These are phyloP conservation scores for Bodo saltans DNA, from an alignment of 78 protist genomes.

Conservation along the genomic window DNA sequence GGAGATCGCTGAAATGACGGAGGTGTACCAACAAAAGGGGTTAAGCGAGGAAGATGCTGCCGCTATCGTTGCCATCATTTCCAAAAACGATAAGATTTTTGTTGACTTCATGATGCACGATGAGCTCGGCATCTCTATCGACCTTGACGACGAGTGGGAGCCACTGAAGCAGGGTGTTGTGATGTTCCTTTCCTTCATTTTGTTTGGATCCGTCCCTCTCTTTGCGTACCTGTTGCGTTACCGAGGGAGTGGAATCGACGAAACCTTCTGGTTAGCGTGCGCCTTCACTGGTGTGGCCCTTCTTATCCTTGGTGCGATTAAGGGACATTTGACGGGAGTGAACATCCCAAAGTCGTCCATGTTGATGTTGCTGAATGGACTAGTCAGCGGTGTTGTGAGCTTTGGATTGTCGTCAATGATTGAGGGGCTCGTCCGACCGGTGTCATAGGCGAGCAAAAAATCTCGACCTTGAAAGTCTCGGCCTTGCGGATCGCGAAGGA, in stretches of 20 bases:
- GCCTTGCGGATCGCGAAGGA: too few relatives aligned
- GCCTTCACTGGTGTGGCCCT: slow-evolving; percentile 2
- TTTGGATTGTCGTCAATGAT: too few relatives aligned
- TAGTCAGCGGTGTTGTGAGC: background rate
- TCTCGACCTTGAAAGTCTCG: too few relatives aligned
- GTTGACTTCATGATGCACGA: slow-evolving; percentile 35
- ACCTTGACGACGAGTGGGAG: slow-evolving; percentile 8
- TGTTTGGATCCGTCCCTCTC: slow-evolving; percentile 6
- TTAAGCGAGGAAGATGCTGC: background rate
- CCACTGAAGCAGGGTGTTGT: background rate
- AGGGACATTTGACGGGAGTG: background rate
- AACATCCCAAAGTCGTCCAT: background rate
- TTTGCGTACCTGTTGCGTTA: slow-evolving; percentile 1
- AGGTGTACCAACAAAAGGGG: slow-evolving; percentile 1
- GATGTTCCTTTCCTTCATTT: slow-evolving; percentile 12
- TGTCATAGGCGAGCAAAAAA: too few relatives aligned
- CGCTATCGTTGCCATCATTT: slow-evolving; percentile 10
- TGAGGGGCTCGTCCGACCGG: too few relatives aligned
- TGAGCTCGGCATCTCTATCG: slow-evolving; percentile 19
- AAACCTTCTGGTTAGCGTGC: background rate
- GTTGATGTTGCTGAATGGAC: slow-evolving; percentile 14
- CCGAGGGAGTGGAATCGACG: background rate
- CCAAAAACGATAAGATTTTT: slow-evolving; percentile 7
- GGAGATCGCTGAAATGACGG: slow-evolving; percentile 22
- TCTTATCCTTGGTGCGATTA: background rate